Evolutionary conservation across 176 grass and related monocot species (phyloP).

Genomic region (Paspalum vaginatum): DNA sequence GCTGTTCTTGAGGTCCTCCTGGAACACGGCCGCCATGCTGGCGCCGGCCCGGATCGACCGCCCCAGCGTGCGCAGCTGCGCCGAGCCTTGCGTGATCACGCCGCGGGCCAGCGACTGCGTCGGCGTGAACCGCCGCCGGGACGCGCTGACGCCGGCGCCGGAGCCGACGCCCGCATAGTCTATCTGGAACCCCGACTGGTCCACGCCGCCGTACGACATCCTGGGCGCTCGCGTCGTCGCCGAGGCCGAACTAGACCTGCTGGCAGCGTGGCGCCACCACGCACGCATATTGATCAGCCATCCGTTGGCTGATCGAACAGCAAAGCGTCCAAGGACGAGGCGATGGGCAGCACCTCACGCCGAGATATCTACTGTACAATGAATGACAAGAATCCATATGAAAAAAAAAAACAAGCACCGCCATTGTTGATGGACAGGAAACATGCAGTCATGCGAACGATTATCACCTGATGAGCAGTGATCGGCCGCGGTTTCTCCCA

Average conservation of each 20-base stretch:
- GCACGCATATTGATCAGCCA: no score
- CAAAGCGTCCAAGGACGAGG: no score
- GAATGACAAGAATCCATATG: background rate
- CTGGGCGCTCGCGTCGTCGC: background rate
- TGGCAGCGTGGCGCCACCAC: no score
- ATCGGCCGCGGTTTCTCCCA: background rate
- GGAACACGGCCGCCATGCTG: slow-evolving; percentile 77
- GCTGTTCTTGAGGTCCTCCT: slow-evolving; percentile 81
- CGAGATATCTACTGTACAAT: no score
- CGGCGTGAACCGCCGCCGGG: slow-evolving; percentile 48
- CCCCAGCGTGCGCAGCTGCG: slow-evolving; percentile 72
- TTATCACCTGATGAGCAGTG: background rate
- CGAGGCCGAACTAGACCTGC: no score
- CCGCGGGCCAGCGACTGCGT: slow-evolving; percentile 51
- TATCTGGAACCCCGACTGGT: slow-evolving; percentile 53
- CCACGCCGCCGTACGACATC: slow-evolving; percentile 49
- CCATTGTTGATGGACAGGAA: background rate
- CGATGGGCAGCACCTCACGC: no score
- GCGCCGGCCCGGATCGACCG: slow-evolving; percentile 75
- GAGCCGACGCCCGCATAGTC: slow-evolving; percentile 37
- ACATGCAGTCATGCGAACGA: background rate
- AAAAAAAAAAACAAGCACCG: background rate
- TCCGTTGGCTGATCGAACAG: no score
- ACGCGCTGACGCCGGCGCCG: slow-evolving; percentile 30
- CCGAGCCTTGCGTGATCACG: slow-evolving; percentile 60